Evolutionary conservation across 805 yeast genomes (phyloP).

Genomic region (Yarrowia sp.): DNA sequence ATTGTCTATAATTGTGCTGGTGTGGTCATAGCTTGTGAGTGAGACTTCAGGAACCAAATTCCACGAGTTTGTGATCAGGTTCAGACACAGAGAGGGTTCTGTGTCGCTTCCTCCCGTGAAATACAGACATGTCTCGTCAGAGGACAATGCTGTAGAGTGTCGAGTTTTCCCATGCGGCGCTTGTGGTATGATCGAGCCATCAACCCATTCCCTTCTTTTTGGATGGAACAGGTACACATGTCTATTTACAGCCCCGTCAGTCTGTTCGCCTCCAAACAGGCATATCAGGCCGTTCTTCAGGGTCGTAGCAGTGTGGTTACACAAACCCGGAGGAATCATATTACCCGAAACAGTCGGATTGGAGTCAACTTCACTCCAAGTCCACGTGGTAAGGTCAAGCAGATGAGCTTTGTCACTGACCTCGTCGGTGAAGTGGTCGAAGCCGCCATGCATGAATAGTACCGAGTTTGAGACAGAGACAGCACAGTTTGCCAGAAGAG

Average conservation of each 20-base stretch:
- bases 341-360: background rate
- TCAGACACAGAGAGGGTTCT: background rate
- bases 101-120: conserved; percentile 15
- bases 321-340: background rate
- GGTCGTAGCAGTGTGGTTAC: conserved; percentile 17
- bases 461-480: conserved; percentile 7
- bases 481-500: conserved; percentile 20
- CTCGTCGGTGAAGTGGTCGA: conserved; percentile 29
- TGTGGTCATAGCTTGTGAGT: conserved; percentile 12
- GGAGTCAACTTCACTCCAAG: conserved; percentile 26
- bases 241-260: background rate
- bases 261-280: conserved; percentile 23
- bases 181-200: background rate
- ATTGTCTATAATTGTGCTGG: background rate
- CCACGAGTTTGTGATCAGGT: conserved; percentile 9
- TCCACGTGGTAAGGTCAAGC: conserved; percentile 9
- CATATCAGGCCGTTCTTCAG: conserved; percentile 3
- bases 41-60: background rate
- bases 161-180: conserved; percentile 22
- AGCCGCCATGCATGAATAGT: conserved; percentile 25
- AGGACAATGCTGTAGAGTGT: background rate
- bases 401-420: conserved; percentile 15
- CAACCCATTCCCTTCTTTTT: conserved; percentile 2
- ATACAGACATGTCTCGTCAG: conserved; percentile 2
- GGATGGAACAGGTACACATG: conserved; percentile 5